A percentile compares a stretch with the other conserved stretches of the same genome.
Evolutionary conservation across 129 eudicot genomes (phyloP).

Genomic region (Escallonia rubra): DNA sequence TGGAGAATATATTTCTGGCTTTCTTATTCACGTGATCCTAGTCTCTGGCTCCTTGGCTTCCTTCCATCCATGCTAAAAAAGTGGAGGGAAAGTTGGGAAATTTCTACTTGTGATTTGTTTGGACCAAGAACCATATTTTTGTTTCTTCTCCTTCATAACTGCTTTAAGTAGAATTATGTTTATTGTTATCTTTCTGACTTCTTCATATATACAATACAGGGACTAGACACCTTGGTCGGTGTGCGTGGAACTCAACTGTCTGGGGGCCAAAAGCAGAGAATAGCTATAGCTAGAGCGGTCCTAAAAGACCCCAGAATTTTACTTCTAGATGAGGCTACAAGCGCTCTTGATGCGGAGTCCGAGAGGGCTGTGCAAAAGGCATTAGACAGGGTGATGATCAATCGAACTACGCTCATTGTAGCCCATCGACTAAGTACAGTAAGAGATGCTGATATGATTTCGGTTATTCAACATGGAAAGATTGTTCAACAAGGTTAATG

Average conservation of each 20-base stretch:
- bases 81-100: no score
- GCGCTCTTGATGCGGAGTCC: slow-evolving; percentile 33
- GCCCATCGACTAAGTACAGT: slow-evolving; percentile 32
- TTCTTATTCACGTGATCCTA: no score
- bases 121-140: no score
- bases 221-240: slow-evolving; percentile 30
- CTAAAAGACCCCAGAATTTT: slow-evolving; percentile 29
- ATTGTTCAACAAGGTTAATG: slow-evolving; percentile 30
- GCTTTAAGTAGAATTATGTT: neutral
- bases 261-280: slow-evolving; percentile 38
- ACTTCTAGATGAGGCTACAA: slow-evolving; percentile 33
- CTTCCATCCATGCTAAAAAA: no score
- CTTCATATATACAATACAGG: slow-evolving; percentile 17
- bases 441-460: slow-evolving; percentile 22
- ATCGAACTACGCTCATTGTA: slow-evolving; percentile 24
- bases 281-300: slow-evolving; percentile 32
- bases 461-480: slow-evolving; percentile 24
- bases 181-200: neutral
- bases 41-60: no score
- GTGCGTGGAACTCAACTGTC: slow-evolving; percentile 27
- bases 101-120: no score
- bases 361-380: slow-evolving; percentile 35
- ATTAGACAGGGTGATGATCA: slow-evolving; percentile 26
- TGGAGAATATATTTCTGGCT: no score
- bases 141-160: no score